Conservation (phyloP, 306 rosid genomes). For the Lathyrus sativus region DNA sequence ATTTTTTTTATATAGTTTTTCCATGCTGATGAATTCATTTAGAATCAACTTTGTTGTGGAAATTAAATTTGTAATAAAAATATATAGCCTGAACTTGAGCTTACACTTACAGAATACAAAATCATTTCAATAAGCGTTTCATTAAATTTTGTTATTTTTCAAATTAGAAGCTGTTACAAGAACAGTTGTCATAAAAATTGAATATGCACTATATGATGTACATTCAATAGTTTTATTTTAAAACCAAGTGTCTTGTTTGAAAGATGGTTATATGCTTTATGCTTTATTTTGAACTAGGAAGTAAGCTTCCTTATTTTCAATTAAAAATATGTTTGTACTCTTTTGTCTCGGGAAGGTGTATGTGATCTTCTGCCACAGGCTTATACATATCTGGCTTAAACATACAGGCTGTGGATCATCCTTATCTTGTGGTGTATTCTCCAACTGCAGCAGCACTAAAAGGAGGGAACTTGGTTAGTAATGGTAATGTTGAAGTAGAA, state of each 20-base stretch:
- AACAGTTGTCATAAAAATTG: slow-evolving; percentile 4
- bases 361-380: background rate
- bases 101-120: background rate
- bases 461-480: slow-evolving; percentile 42
- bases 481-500: slow-evolving; percentile 44
- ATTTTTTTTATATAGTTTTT: background rate
- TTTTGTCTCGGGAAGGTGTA: slow-evolving; percentile 1
- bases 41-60: background rate
- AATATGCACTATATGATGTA: background rate
- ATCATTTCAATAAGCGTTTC: slow-evolving; percentile 12
- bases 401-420: slow-evolving; percentile 87
- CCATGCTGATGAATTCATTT: background rate
- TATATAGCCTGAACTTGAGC: background rate
- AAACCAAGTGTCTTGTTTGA: slow-evolving; percentile 15
- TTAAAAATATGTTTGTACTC: background rate
- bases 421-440: slow-evolving; percentile 86
- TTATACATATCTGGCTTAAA: slow-evolving; percentile 21
- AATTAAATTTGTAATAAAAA: background rate
- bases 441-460: slow-evolving; percentile 57
- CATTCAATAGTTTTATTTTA: slow-evolving; percentile 22
- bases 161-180: background rate
- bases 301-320: slow-evolving; percentile 10
- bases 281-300: slow-evolving; percentile 8
- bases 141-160: background rate
- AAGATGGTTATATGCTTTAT: slow-evolving; percentile 4